A percentile compares a stretch with the other conserved stretches of the same genome.
phyloP scores from a whole-genome alignment of 352 stramenopile genomes.

The Hyaloperonospora arabidopsidis region DNA sequence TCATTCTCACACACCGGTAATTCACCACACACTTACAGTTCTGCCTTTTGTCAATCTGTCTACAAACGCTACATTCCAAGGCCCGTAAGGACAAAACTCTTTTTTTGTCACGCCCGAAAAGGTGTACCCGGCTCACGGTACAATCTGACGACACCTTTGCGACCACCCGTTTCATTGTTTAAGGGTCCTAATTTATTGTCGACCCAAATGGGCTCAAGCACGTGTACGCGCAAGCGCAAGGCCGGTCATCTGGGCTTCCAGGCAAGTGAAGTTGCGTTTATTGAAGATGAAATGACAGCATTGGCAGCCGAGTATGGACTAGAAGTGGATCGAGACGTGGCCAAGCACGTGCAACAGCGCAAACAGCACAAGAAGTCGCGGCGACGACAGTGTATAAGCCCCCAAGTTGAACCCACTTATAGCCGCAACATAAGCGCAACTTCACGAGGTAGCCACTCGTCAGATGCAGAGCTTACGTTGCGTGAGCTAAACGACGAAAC shows the following conservation, averaged over 20 bases:
- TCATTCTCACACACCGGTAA: too few species aligned
- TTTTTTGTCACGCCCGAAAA: too few species aligned
- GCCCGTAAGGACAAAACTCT: too few species aligned
- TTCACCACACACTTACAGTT: too few species aligned
- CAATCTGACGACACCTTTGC: too few species aligned
- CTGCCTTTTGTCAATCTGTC: too few species aligned
- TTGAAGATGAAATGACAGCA: slow-evolving; percentile 79
- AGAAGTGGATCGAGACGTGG: slow-evolving; percentile 58
- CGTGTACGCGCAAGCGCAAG: slow-evolving; percentile 47
- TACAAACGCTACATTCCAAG: too few species aligned
- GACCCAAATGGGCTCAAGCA: too few species aligned
- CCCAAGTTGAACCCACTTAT: not conserved
- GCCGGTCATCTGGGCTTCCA: slow-evolving; percentile 67
- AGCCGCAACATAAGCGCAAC: not conserved
- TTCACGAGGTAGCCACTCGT: slow-evolving; percentile 4
- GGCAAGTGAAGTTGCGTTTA: slow-evolving; percentile 70
- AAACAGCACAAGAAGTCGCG: slow-evolving; percentile 44
- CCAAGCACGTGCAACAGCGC: slow-evolving; percentile 45
- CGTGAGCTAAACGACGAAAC: slow-evolving; percentile 17
- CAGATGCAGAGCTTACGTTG: slow-evolving; percentile 9
- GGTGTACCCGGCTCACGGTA: too few species aligned
- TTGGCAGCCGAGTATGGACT: slow-evolving; percentile 74
- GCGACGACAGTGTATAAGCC: slow-evolving; percentile 8
- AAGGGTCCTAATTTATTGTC: too few species aligned
- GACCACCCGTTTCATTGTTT: too few species aligned